These are phyloP conservation scores for Clitopilus hobsonii DNA, from an alignment of 768 basidiomycete species.

Conservation along the genomic window DNA sequence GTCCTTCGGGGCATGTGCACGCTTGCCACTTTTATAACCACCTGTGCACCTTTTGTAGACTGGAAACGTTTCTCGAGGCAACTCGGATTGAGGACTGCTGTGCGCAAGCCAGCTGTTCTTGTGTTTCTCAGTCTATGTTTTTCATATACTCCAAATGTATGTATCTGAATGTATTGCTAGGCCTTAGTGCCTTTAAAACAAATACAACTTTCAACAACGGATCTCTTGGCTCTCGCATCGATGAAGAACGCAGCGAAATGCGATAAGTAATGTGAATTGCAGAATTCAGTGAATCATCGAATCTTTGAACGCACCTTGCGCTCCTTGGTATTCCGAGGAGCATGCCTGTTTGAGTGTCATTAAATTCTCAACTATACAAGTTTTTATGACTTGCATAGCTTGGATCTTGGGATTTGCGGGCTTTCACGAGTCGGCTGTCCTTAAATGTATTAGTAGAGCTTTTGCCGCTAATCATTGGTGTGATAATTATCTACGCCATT, in stretches of 20 bases:
- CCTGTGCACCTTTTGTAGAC: constrained; percentile 42
- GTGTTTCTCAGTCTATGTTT: constrained; percentile 20
- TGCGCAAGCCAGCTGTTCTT: constrained; percentile 8
- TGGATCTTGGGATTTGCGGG: constrained; percentile 18
- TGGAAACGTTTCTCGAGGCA: constrained; percentile 14
- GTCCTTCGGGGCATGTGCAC: constrained; percentile 29
- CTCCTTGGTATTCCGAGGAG: constrained; percentile 71
- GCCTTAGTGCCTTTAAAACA: constrained; percentile 18
- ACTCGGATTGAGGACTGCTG: constrained; percentile 10
- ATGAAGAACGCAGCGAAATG: constrained; percentile 81
- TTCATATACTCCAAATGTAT: constrained; percentile 22
- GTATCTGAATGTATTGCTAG: constrained; percentile 21
- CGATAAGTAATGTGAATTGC: constrained; percentile 83
- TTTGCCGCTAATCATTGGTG: constrained; percentile 4
- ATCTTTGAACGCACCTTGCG: constrained; percentile 81
- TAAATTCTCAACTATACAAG: constrained; percentile 41
- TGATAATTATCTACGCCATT: constrained; percentile 5
- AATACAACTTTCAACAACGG: constrained; percentile 48
- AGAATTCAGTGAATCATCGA: constrained; percentile 81
- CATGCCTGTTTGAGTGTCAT: constrained; percentile 77
- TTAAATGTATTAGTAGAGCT: constrained; percentile 9
- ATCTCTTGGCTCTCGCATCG: constrained; percentile 78
- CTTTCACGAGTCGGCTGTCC: constrained; percentile 10
- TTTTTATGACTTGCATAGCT: constrained; percentile 63
- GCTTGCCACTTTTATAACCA: constrained; percentile 32